Base-by-base conservation (phyloP, 1,284 basidiomycete species). In the Cryptococcus sp. region DNA sequence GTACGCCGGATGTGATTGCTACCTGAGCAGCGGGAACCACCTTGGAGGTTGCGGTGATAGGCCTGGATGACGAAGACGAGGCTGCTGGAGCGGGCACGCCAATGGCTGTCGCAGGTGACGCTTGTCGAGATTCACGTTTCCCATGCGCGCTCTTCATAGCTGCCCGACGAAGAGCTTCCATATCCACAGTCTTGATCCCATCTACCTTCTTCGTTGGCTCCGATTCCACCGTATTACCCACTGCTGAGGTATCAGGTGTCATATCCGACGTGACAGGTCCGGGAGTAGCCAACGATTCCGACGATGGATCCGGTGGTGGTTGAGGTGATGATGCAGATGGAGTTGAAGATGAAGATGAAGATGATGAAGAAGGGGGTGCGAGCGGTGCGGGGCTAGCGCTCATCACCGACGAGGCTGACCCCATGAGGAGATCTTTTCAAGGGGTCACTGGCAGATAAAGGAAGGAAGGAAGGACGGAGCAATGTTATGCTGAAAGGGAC, bases 331-430 rank as follows among this genome's bases (percentile, higher is more conserved):
- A 47, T n/a, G n/a, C n/a, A 25, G 20, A 19, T 23, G 50, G 46
- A 49, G 23, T 45, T 25, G 43, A 15, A 30, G 15, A 17, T 51
- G 20, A 43, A 27, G 27, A 27, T 10, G 27, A 5, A 11, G 49
- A 40, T 50, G 49, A 19, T n/a, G 30, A 17, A 13, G 30, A 20
- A 27, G 22, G 22, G 3, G 22, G 15, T n/a, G 54, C 11, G 46
- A 11, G 54, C 47, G 52, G 47, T 54, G 60, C 60, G 60, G 60
- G 60, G 60, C 47, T 61, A 54, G 60, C 60, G 50, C 60, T 61
- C 60, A 61, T 61, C 60, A 51, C 53, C 11, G 60, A 61, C 51
- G 60, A 61, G 55, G 60, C 60, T 50, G 60, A 61, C 55, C 60
- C 60, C 60, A 61, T 61, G 17, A 10, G 50, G 50, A 51, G 25